Conservation (phyloP, 768 basidiomycete species). For the Exidia glandulosa region DNA sequence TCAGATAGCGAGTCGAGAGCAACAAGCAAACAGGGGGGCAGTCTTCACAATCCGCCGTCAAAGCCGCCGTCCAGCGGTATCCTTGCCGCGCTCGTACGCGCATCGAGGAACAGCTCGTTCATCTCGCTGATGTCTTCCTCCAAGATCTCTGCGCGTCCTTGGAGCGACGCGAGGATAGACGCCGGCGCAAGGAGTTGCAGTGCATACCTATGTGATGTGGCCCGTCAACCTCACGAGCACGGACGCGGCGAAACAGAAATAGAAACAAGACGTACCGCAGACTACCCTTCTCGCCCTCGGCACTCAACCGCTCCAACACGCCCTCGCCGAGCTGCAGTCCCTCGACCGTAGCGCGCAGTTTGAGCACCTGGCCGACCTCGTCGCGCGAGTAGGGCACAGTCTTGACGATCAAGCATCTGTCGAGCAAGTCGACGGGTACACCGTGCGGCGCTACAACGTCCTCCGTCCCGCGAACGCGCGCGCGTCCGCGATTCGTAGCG, state of each 20-base stretch:
- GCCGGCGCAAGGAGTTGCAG: conserved; percentile 87
- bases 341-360: conserved; percentile 78
- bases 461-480: conserved; percentile 84
- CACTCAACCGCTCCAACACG: conserved; percentile 71
- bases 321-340: conserved; percentile 64
- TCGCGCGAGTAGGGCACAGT: conserved; percentile 75
- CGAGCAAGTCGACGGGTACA: conserved; percentile 84
- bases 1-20: too few relatives aligned
- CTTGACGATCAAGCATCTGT: conserved; percentile 92
- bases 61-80: conserved; percentile 31
- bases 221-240: background rate
- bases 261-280: conserved; percentile 45
- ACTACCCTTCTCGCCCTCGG: conserved; percentile 72
- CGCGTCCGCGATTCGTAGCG: conserved; percentile 90
- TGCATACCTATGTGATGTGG: conserved; percentile 59
- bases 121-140: conserved; percentile 88
- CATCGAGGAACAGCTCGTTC: conserved; percentile 90
- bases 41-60: conserved; percentile 14
- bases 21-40: too few relatives aligned
- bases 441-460: conserved; percentile 91
- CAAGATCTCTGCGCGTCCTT: conserved; percentile 71
- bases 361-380: conserved; percentile 79
- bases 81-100: conserved; percentile 62
- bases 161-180: conserved; percentile 69
- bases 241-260: conserved; percentile 1